Conservation (phyloP, 2,329 filamentous ascomycete genomes). For the Ilyonectria destructans region DNA sequence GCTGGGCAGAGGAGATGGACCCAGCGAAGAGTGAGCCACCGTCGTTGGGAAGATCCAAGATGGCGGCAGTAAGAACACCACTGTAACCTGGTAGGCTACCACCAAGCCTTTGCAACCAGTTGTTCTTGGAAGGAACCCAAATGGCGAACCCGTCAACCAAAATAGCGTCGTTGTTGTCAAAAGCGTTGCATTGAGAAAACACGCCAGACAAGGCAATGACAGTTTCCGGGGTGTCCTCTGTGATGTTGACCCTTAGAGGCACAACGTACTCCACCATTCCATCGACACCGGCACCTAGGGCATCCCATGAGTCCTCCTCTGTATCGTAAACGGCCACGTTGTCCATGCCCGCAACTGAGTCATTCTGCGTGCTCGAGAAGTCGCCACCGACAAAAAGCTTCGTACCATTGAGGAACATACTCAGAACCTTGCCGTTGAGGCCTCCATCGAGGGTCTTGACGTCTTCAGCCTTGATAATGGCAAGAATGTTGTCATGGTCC, state of each 20-base stretch:
- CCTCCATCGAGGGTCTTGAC: constrained; percentile 78
- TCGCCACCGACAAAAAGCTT: constrained; percentile 86
- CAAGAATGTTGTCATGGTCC: constrained; percentile 82
- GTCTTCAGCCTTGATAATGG: constrained; percentile 76
- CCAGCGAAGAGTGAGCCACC: constrained; percentile 84
- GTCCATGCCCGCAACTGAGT: constrained; percentile 75
- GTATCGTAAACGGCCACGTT: constrained; percentile 85
- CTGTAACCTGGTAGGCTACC: constrained; percentile 76
- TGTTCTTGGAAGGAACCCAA: constrained; percentile 88
- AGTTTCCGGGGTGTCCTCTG: constrained; percentile 76
- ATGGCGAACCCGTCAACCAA: constrained; percentile 85
- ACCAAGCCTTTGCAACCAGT: constrained; percentile 90
- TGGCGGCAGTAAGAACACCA: constrained; percentile 80
- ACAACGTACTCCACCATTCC: constrained; percentile 84
- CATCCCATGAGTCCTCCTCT: constrained; percentile 78
- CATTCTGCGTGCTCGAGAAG: constrained; percentile 82
- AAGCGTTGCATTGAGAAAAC: constrained; percentile 82
- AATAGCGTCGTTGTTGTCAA: constrained; percentile 74
- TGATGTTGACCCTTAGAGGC: constrained; percentile 85
- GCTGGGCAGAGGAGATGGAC: constrained; percentile 83
- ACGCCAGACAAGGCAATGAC: constrained; percentile 86
- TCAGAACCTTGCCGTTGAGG: constrained; percentile 83
- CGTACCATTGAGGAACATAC: constrained; percentile 78
- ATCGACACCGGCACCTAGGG: constrained; percentile 89
- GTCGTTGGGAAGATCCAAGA: constrained; percentile 76